Evolutionary conservation across 305 asterid species (phyloP), one percentile per base, ranked within the genome.

Genomic region (Solanum chacoense): DNA sequence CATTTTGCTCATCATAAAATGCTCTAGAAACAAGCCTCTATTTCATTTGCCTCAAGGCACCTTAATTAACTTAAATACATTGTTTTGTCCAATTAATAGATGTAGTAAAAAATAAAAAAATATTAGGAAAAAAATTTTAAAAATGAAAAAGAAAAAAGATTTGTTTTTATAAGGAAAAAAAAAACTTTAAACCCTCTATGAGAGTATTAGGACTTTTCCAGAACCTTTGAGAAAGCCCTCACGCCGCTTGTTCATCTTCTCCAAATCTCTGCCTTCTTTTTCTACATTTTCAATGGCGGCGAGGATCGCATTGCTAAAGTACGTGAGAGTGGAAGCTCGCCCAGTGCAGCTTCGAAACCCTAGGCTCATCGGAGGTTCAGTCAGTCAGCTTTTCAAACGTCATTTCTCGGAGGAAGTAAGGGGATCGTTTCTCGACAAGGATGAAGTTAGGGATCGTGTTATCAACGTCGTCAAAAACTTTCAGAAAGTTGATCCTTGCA

Each of bases 381-480:
- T 94, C 75, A 91, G 91, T 81, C 93, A 89, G 90, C 90, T 95
- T 26, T 74, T 94, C 88, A 88, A 91, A 42, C 96, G 93, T 84
- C 91, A 91, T 76, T 94, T 95, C 90, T 94, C 95, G 20, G 93
- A 92, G 45, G 96, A 95, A 85, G 94, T 91, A 12, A 93, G 89
- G 86, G 97, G 95, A 28, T 90, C 96, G 34, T 95, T 95, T 92
- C 98, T 95, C 77, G 97, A 95, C 88, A 95, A 95, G 87, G 90
- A 92, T 12, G 97, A 95, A 91, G 98, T 95, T 89, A 88, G 93
- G 88, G 95, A 95, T 88, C 98, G 98, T 6, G 97, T 95, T 9
- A 86, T 95, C 55, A 63, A 32, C 78, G 94, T 91, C 72, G 94
- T 95, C 24, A 95, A 95, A 90, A 93, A 92, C 87, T 95, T 93